A percentile compares a stretch with the other conserved stretches of the same genome.
Conservation (phyloP, 768 basidiomycete species). For the Boletus fagicola region DNA sequence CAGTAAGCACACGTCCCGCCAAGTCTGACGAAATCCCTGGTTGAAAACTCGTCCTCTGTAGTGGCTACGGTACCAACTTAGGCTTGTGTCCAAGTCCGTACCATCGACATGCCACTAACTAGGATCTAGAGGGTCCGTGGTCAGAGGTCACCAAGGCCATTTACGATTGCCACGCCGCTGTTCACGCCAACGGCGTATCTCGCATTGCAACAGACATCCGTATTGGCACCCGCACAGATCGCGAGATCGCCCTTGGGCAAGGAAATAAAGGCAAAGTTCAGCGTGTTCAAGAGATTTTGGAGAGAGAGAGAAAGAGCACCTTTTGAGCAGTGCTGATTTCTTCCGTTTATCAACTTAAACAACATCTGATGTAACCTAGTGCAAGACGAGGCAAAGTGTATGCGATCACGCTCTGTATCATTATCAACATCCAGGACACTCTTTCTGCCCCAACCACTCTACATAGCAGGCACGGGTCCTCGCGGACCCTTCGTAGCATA, state of each 20-base stretch:
- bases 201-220: constrained; percentile 91
- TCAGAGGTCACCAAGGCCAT: constrained; percentile 79
- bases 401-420: not conserved
- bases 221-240: constrained; percentile 86
- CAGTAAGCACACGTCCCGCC: constrained; percentile 32
- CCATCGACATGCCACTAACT: not conserved
- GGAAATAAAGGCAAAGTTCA: constrained; percentile 80
- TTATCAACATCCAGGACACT: not conserved
- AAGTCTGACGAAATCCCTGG: constrained; percentile 34
- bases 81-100: constrained; percentile 39
- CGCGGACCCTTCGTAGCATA: constrained; percentile 60
- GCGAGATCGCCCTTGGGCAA: constrained; percentile 55
- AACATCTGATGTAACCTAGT: not conserved
- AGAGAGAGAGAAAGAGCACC: constrained; percentile 25
- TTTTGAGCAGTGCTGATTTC: constrained; percentile 1
- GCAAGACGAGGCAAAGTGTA: not conserved
- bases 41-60: constrained; percentile 29
- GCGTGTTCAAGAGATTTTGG: constrained; percentile 78
- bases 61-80: constrained; percentile 91
- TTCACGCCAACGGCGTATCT: constrained; percentile 72
- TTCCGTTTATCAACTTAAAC: not conserved
- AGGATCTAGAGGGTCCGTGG: constrained; percentile 74
- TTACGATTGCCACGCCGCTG: constrained; percentile 85
- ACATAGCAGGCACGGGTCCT: constrained; percentile 46
- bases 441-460: not conserved